Percentiles rank a stretch among this genome's conserved stretches.
Conservation (phyloP, 257 asterid genomes). For the Rhazya stricta region DNA sequence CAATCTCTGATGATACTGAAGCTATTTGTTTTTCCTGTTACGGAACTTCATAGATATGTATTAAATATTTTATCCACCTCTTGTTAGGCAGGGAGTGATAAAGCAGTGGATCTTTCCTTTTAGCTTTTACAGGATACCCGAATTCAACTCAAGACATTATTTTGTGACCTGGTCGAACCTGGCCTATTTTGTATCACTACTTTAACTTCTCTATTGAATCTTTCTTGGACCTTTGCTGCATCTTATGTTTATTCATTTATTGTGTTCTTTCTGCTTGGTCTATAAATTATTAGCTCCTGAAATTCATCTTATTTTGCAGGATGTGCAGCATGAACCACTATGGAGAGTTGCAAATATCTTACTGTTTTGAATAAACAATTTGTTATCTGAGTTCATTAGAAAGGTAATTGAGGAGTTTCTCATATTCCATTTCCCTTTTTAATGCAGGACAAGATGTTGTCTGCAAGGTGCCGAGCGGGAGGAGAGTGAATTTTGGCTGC, state of each 20-base stretch:
- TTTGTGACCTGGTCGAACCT: constrained; percentile 21
- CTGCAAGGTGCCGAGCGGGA: not conserved
- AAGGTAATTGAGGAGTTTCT: constrained; percentile 17
- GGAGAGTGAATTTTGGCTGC: not conserved
- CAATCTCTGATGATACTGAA: not conserved
- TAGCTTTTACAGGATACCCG: constrained; percentile 15
- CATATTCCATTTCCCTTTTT: constrained; percentile 4
- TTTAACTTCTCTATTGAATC: not conserved
- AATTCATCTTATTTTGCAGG: constrained; percentile 59
- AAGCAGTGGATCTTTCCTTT: constrained; percentile 14
- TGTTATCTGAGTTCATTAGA: constrained; percentile 7
- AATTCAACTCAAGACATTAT: constrained; percentile 10
- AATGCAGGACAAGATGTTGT: constrained; percentile 8
- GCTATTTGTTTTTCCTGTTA: not conserved
- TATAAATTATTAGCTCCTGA: constrained; percentile 25
- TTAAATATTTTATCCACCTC: not conserved
- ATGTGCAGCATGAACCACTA: constrained; percentile 32
- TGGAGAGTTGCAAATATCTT: constrained; percentile 41
- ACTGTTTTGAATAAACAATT: constrained; percentile 21
- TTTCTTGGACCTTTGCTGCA: not conserved
- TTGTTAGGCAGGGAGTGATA: constrained; percentile 7
- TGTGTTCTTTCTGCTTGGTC: constrained; percentile 18
- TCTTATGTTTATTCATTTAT: not conserved
- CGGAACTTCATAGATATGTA: not conserved
- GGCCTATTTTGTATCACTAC: not conserved